Evolutionary conservation across 495 filamentous ascomycete genomes (phyloP).

Genomic region (Podospora bellae-mahoneyi): DNA sequence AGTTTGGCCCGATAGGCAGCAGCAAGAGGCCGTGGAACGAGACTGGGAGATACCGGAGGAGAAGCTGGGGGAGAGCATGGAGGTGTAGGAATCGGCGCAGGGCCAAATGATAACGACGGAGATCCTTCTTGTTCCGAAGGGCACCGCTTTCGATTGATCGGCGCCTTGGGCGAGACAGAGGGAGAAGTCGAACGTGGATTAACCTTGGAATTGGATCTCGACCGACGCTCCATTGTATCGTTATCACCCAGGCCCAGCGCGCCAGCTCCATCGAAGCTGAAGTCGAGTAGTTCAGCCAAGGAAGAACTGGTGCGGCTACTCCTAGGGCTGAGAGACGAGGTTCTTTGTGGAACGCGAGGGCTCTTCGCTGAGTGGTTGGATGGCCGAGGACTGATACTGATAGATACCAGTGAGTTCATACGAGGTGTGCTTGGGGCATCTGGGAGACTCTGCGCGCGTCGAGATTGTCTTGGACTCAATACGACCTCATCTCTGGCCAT

Average conservation of each 20-base stretch:
- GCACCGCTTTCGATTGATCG: conserved; percentile 16
- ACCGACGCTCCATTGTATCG: conserved; percentile 13
- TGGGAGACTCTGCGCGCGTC: conserved; percentile 41
- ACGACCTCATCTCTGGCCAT: conserved; percentile 41
- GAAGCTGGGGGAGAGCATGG: background rate
- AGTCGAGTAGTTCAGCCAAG: conserved; percentile 24
- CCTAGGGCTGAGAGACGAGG: conserved; percentile 5
- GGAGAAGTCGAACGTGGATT: conserved; percentile 13
- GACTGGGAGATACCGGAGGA: conserved; percentile 19
- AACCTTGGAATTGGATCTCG: conserved; percentile 19
- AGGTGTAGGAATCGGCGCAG: background rate
- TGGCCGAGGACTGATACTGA: conserved; percentile 7
- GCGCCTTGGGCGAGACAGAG: conserved; percentile 26
- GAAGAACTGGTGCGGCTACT: conserved; percentile 3
- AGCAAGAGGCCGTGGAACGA: conserved; percentile 20
- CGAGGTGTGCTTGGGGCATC: conserved; percentile 27
- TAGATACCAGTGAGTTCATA: background rate
- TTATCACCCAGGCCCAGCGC: conserved; percentile 5
- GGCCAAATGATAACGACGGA: background rate
- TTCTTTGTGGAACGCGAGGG: background rate
- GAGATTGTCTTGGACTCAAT: conserved; percentile 20
- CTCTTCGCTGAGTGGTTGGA: conserved; percentile 12
- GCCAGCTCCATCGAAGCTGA: conserved; percentile 20
- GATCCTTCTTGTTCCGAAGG: conserved; percentile 5
- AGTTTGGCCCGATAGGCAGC: background rate